Conservation (phyloP, 2,329 filamentous ascomycete genomes). For the Diaporthe citrichinensis region DNA sequence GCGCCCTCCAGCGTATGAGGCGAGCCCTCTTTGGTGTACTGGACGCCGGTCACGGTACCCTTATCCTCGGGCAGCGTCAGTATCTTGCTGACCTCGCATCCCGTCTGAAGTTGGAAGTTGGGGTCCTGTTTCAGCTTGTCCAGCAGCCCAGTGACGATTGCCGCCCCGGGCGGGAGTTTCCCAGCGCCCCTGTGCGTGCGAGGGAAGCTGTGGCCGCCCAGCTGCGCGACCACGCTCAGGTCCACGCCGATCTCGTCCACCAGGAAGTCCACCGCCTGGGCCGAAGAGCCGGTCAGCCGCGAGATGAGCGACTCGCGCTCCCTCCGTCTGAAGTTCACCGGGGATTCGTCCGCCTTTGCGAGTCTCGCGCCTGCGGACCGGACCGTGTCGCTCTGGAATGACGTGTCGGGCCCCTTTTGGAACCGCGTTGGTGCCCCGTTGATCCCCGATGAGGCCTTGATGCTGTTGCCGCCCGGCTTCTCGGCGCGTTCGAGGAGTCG, state of each 20-base stretch:
- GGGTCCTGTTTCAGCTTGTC: conserved; percentile 63
- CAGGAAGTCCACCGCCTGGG: conserved; percentile 68
- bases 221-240: conserved; percentile 68
- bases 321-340: conserved; percentile 24
- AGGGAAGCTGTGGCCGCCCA: conserved; percentile 71
- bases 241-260: conserved; percentile 70
- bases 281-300: conserved; percentile 63
- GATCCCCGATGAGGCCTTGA: conserved; percentile 78
- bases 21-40: conserved; percentile 57
- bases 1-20: conserved; percentile 61
- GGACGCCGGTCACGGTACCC: conserved; percentile 63
- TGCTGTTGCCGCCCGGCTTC: conserved; percentile 75
- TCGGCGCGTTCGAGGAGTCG: conserved; percentile 70
- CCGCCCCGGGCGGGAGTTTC: conserved; percentile 69
- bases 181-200: conserved; percentile 71
- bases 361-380: conserved; percentile 66
- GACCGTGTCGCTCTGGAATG: conserved; percentile 70
- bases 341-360: conserved; percentile 45
- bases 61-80: conserved; percentile 49
- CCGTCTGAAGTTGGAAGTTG: conserved; percentile 66
- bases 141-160: conserved; percentile 69
- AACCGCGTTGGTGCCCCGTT: conserved; percentile 73
- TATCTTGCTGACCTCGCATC: conserved; percentile 67
- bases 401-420: conserved; percentile 57
- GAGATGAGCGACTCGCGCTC: conserved; percentile 61